These are phyloP conservation scores for Entoloma clypeatum DNA, from an alignment of 1,284 basidiomycete species.

Conservation along the genomic window DNA sequence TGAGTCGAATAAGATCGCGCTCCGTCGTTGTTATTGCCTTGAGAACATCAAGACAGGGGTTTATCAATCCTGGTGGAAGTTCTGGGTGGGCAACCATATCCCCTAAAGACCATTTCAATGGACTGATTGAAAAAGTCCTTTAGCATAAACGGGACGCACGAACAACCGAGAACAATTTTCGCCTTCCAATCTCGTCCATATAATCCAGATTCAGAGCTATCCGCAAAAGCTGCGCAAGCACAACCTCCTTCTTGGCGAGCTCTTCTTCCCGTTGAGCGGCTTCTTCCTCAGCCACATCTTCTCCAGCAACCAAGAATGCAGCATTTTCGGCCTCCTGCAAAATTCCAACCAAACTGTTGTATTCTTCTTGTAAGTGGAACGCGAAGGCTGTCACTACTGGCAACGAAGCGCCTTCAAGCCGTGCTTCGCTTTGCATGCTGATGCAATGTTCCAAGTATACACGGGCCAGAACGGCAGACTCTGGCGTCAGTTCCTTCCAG, in stretches of 20 bases:
- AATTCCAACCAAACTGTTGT: conserved; percentile 63
- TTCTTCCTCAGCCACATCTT: conserved; percentile 43
- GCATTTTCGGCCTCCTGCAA: conserved; percentile 43
- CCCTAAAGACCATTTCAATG: conserved; percentile 36
- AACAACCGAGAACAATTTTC: conserved; percentile 88
- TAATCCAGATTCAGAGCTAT: conserved; percentile 88
- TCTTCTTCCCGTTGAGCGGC: conserved; percentile 51
- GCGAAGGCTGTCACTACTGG: conserved; percentile 91
- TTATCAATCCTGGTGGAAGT: conserved; percentile 77
- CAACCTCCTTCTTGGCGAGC: conserved; percentile 63
- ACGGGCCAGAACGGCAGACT: conserved; percentile 81
- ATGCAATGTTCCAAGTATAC: conserved; percentile 83
- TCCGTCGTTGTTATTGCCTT: conserved; percentile 83
- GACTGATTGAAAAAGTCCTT: neutral
- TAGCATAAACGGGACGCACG: conserved; percentile 52
- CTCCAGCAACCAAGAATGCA: conserved; percentile 34
- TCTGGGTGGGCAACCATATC: conserved; percentile 85
- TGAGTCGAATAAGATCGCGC: conserved; percentile 87
- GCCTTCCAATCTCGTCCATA: conserved; percentile 89
- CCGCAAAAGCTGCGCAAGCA: conserved; percentile 79
- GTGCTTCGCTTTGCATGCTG: conserved; percentile 57
- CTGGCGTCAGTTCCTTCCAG: conserved; percentile 77
- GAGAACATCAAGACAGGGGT: conserved; percentile 84
- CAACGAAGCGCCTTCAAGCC: conserved; percentile 67
- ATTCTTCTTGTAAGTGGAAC: conserved; percentile 79